Conservation (phyloP, 495 filamentous ascomycete species). For the Patellaria atrata region DNA sequence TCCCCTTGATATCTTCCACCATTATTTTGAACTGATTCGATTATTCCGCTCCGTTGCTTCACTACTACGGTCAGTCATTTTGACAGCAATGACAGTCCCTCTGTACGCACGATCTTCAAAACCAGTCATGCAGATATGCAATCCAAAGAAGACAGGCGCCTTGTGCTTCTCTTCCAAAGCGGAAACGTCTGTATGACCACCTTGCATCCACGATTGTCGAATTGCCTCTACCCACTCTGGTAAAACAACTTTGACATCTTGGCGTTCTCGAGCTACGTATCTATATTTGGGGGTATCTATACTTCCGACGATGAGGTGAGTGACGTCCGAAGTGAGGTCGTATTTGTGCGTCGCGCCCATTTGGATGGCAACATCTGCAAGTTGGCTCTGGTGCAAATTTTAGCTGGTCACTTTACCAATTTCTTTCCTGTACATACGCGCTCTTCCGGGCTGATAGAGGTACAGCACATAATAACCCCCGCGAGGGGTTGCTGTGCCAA, state of each 20-base stretch:
- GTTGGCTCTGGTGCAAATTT: slow-evolving; percentile 41
- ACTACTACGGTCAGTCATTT: too few relatives aligned
- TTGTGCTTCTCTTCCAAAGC: slow-evolving; percentile 47
- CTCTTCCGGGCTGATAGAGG: slow-evolving; percentile 64
- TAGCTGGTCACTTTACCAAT: too few relatives aligned
- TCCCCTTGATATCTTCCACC: slow-evolving; percentile 76
- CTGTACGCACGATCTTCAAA: slow-evolving; percentile 67
- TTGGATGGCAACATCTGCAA: slow-evolving; percentile 52
- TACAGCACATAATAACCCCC: slow-evolving; percentile 83
- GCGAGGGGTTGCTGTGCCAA: slow-evolving; percentile 42
- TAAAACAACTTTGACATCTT: slow-evolving; percentile 67
- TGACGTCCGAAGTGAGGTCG: slow-evolving; percentile 91
- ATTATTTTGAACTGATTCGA: slow-evolving; percentile 46
- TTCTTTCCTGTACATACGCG: slow-evolving; percentile 61
- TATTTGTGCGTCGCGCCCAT: slow-evolving; percentile 79
- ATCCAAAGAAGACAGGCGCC: slow-evolving; percentile 43
- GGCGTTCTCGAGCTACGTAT: slow-evolving; percentile 79
- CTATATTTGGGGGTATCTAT: slow-evolving; percentile 83
- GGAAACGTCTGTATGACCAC: slow-evolving; percentile 60
- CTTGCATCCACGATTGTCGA: slow-evolving; percentile 65
- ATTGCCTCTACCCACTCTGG: slow-evolving; percentile 77
- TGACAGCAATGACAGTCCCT: not conserved
- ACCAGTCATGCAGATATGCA: slow-evolving; percentile 78
- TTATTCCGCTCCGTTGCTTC: slow-evolving; percentile 50
- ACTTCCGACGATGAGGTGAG: slow-evolving; percentile 82